Evolutionary conservation across 768 basidiomycete genomes (phyloP).

Genomic region (Leccinum obscurum): DNA sequence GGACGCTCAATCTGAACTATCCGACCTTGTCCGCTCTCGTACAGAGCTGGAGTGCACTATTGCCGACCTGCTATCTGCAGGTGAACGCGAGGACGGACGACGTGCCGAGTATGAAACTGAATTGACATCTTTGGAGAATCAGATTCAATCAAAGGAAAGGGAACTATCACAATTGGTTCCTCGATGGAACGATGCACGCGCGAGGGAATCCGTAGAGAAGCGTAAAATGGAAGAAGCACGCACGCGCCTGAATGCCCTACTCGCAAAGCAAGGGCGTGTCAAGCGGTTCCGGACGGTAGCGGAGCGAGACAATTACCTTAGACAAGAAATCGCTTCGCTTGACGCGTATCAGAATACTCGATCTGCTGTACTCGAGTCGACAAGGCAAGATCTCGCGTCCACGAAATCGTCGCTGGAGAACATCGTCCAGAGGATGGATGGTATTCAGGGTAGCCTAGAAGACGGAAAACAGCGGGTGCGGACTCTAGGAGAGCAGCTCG

Average conservation of each 20-base stretch:
- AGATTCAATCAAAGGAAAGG: slow-evolving; percentile 62
- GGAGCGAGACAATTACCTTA: slow-evolving; percentile 82
- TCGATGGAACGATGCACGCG: slow-evolving; percentile 63
- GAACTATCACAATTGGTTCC: slow-evolving; percentile 66
- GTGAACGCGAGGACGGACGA: slow-evolving; percentile 62
- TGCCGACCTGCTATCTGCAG: slow-evolving; percentile 69
- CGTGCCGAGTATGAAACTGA: slow-evolving; percentile 66
- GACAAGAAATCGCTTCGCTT: slow-evolving; percentile 74
- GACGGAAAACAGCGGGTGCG: slow-evolving; percentile 59
- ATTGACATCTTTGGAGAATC: slow-evolving; percentile 55
- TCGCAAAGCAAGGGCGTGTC: slow-evolving; percentile 88
- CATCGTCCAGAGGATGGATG: slow-evolving; percentile 58
- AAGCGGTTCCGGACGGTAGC: slow-evolving; percentile 80
- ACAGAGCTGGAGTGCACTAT: slow-evolving; percentile 88
- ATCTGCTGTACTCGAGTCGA: slow-evolving; percentile 51
- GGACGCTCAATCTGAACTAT: slow-evolving; percentile 80
- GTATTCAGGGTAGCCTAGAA: slow-evolving; percentile 58
- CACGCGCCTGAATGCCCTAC: slow-evolving; percentile 70
- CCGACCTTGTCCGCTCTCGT: slow-evolving; percentile 78
- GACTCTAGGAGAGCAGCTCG: slow-evolving; percentile 62
- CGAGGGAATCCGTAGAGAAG: slow-evolving; percentile 53
- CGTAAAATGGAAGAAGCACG: slow-evolving; percentile 73
- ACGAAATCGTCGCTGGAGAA: slow-evolving; percentile 50
- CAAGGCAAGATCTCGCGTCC: slow-evolving; percentile 50
- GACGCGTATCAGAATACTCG: slow-evolving; percentile 60